These are phyloP conservation scores for Ceratocystis cubensis DNA, from an alignment of 2,329 filamentous ascomycete genomes.

Conservation along the genomic window DNA sequence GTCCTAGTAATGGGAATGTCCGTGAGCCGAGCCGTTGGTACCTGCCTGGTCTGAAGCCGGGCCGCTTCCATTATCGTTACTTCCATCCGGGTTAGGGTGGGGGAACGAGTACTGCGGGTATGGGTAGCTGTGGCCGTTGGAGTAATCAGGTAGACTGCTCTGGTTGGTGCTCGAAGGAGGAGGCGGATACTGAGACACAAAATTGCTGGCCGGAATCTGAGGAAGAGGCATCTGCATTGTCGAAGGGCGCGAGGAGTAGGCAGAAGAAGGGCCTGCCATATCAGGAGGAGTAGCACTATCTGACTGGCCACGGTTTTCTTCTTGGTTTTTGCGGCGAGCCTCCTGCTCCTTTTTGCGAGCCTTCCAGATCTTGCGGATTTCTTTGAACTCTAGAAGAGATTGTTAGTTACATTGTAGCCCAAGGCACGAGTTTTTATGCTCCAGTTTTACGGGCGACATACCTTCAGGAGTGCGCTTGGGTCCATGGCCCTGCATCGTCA, in stretches of 20 bases:
- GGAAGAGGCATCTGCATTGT: slow-evolving; percentile 17
- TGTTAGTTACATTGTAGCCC: neutral
- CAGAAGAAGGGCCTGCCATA: neutral
- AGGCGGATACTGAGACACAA: slow-evolving; percentile 10
- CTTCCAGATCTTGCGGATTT: slow-evolving; percentile 99
- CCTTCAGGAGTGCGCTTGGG: slow-evolving; percentile 93
- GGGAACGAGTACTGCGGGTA: slow-evolving; percentile 32
- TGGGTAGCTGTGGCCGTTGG: slow-evolving; percentile 41
- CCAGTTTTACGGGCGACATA: slow-evolving; percentile 36
- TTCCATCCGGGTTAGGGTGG: neutral
- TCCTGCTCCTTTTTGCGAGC: slow-evolving; percentile 99
- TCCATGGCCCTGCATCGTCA: slow-evolving; percentile 97
- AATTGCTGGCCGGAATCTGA: slow-evolving; percentile 5
- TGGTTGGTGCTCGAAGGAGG: slow-evolving; percentile 36
- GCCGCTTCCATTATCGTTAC: neutral
- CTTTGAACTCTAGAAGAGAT: slow-evolving; percentile 70
- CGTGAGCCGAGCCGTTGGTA: slow-evolving; percentile 49
- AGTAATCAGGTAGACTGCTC: slow-evolving; percentile 41
- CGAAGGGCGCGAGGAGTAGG: neutral
- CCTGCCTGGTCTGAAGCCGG: slow-evolving; percentile 34
- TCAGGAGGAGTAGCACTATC: slow-evolving; percentile 6
- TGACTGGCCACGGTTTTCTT: neutral
- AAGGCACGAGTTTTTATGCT: neutral
- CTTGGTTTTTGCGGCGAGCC: slow-evolving; percentile 54
- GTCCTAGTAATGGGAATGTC: slow-evolving; percentile 27